Evolutionary conservation across 129 eudicot genomes (phyloP).

Genomic region (Flaveria linearis): DNA sequence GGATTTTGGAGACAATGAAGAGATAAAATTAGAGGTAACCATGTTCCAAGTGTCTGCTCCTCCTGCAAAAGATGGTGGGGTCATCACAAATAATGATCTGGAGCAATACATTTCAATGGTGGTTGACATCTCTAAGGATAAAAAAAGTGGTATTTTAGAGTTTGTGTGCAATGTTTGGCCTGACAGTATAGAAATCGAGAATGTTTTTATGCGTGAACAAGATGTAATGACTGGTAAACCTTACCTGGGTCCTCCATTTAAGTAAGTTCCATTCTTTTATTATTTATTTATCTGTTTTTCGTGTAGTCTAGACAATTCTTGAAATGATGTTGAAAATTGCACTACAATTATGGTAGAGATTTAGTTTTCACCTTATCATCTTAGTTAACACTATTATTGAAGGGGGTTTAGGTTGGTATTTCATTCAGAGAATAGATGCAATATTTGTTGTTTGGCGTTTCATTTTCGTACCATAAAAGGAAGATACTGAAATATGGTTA

Average conservation of each 20-base stretch:
- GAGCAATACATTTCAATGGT: conserved; percentile 65
- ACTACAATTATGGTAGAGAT: not conserved
- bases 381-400: not conserved
- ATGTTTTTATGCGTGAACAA: conserved; percentile 52
- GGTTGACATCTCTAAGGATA: conserved; percentile 61
- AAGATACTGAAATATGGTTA: not conserved
- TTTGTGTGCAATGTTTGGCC: conserved; percentile 94
- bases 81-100: conserved; percentile 50
- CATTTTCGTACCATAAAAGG: not conserved
- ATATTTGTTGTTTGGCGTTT: not conserved
- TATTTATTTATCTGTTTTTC: not conserved
- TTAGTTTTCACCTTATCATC: not conserved
- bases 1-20: conserved; percentile 71
- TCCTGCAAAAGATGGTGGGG: conserved; percentile 38
- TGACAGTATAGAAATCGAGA: conserved; percentile 61
- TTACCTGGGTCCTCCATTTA: conserved; percentile 72
- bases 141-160: conserved; percentile 52
- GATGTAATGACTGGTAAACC: conserved; percentile 53
- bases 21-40: conserved; percentile 81
- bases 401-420: not conserved
- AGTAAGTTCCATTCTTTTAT: conserved; percentile 46
- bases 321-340: not conserved
- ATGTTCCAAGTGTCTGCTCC: conserved; percentile 75
- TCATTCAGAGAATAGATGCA: too few species aligned
- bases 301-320: conserved; percentile 6